Base-by-base conservation (phyloP, 352 stramenopile genomes). In the Globisporangium sylvaticum region DNA sequence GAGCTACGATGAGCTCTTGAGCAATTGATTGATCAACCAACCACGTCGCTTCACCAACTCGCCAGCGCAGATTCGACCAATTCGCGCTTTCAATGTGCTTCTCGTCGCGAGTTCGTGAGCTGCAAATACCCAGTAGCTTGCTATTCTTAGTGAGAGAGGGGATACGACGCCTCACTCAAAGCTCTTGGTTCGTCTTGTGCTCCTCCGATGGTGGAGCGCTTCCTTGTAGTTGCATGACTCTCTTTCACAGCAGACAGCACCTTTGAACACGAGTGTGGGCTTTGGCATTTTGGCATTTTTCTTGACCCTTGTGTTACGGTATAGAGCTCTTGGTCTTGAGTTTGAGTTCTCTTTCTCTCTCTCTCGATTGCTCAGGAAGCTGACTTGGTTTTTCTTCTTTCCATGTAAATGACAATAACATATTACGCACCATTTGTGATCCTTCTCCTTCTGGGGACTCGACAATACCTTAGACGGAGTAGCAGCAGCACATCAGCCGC, bases 401-500 rank as follows among this genome's bases (percentile, higher is more conserved):
- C 54, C 54, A 59, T 44, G 54, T 29, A 59, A 62, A 66, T 50
- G 42, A 22, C 62, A 59, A 59, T 20, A 42, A 59, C 27, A 58
- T 37, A 22, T 58, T 37, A 67, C 27, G 8, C 39, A 58, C 25
- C 42, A 65, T 32, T 31, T 46, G 31, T 34, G 31, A 32, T 10
- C 25, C n/a, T 32, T 32, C 27, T 20, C 9, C 20, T 39, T 37
- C 50, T 50, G 50, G 10, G 18, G 12, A 15, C 24, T 18, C n/a
- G n/a, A 37, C 8, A 22, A 58, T 8, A 22, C 14, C 20, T 52
- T 65, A 70, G 8, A 67, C 69, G 22, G 55, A 31, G 10, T 52
- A 71, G 24, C 74, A 80, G 58, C 74, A 80, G 66, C 74, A 80
- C n/a, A 80, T 48, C 31, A 78, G 64, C 31, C 74, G 71, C 66